Evolutionary conservation across 352 stramenopile species (phyloP), one percentile per base, ranked within the genome.

Genomic region (Phytophthora macrochlamydospora): DNA sequence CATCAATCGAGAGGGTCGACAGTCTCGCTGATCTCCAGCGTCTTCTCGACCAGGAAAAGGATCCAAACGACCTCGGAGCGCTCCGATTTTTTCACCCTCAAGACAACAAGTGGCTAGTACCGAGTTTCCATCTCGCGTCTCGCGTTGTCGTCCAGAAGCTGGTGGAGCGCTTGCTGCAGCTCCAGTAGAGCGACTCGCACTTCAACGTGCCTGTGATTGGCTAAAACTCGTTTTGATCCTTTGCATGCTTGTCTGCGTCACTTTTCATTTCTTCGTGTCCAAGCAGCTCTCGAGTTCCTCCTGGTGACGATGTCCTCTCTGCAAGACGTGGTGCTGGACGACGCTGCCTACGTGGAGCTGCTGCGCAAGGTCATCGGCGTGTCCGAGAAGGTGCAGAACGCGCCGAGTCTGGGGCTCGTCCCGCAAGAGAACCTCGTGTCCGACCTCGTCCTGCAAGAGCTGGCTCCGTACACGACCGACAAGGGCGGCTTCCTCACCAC

Each of bases 351-450:
- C 74, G 66, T 97, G 24, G 75, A 80, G 51, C 81, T 97, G 5
- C 77, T 97, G 46, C 67, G 73, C 67, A 94, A 96, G 76, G 68
- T 98, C 62, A 95, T 98, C 62, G 65, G 83, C 59, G 89, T 91
- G 64, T 65, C 88, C 65, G 81, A 92, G 52, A 84, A 88, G 59
- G 79, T 90, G 53, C 83, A 92, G 43, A 92, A 92, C 45, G 71
- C 83, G 18, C 79, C 81, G 12, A 73, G 75, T 61, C 57, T 91
- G 18, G 83, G 81, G 0, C 72, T 97, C 29, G 62, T 97, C 9
- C 91, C 92, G 42, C 77, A 86, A 51, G 92, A 98, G 59, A 92
- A 97, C 69, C 51, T 88, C 57, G 88, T 95, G 37, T 93, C 83
- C 31, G 79, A 96, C 71, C 82, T 97, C 69, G 80, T 98, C 38